Evolutionary conservation across 805 yeast genomes (phyloP), one percentile per base, ranked within the genome.

Genomic region (Nakazawaea laoshanensis): DNA sequence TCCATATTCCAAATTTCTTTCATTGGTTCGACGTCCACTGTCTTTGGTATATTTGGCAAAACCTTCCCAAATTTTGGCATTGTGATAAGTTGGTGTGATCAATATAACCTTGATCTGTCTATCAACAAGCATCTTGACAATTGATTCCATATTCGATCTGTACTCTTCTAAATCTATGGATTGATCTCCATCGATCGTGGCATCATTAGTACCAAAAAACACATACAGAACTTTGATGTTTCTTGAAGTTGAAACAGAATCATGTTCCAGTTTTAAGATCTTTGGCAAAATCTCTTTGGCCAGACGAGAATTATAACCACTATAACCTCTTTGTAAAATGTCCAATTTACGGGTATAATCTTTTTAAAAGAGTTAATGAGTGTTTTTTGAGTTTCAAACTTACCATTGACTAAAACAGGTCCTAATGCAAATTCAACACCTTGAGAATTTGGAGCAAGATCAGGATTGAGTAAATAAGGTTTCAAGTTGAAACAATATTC

Each of bases 151-250:
- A 46, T 86, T 86, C 11, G 48, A 52, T 14, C 52, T 37, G 47
- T 56, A 84, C 37, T 65, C 57, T 1, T 54, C 66, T 4, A 79
- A n/a, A 1, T 72, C 69, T 8, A 84, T 84, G n/a, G 56, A 53
- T 46, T 71, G 78, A 5, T 44, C 43, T 3, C 65, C 66, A 1
- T 48, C 58, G 4, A 57, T 40, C 3, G 70, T 62, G 0, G 80
- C 65, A 51, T 87, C 96, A 48, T 87, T 87, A 8, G 95, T 70
- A 3, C 96, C 96, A 46, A 84, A 75, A 49, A 81, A 86, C 2
- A 86, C 57, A 10, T 75, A 71, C 38, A 74, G 61, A 7, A 55
- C 22, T 25, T 45, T 47, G 33, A 73, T 57, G 39, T 53, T 51
- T 22, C 54, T 50, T 4, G 42, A 42, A 8, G 47, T 59, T 1